Percentiles rank a stretch among this genome's conserved stretches.
Evolutionary conservation across 2,329 filamentous ascomycete genomes (phyloP).

Genomic region (Paraphoma sp.): DNA sequence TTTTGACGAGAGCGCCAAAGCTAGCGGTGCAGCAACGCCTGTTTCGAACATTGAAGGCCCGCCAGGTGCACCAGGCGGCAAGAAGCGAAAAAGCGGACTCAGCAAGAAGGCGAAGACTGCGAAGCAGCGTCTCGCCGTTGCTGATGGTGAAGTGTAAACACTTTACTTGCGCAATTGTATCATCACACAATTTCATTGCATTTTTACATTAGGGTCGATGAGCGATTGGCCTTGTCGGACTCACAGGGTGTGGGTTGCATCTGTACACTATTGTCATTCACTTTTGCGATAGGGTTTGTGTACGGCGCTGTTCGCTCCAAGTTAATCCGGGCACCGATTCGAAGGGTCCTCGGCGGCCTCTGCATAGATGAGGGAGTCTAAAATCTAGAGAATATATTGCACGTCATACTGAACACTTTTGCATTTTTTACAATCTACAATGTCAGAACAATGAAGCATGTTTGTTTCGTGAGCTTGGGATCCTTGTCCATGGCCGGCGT

Average conservation of each 20-base stretch:
- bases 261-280: constrained; percentile 18
- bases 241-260: constrained; percentile 7
- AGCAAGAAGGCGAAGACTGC: constrained; percentile 61
- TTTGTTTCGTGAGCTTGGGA: no score
- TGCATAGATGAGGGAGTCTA: constrained; percentile 20
- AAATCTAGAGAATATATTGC: constrained; percentile 14
- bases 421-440: neutral
- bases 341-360: neutral
- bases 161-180: constrained; percentile 4
- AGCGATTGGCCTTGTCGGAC: neutral
- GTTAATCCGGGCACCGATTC: neutral
- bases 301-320: neutral
- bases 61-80: constrained; percentile 43
- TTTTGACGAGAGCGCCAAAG: constrained; percentile 89
- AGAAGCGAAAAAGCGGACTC: constrained; percentile 62
- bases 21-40: constrained; percentile 85
- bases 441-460: no score
- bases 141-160: constrained; percentile 51
- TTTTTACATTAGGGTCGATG: constrained; percentile 13
- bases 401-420: neutral
- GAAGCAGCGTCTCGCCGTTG: constrained; percentile 57
- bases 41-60: constrained; percentile 57
- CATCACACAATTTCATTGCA: constrained; percentile 12
- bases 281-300: neutral
- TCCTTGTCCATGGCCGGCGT: neutral